Base-by-base conservation (phyloP, 139 green algal genomes). In the Picochlorum sp. region DNA sequence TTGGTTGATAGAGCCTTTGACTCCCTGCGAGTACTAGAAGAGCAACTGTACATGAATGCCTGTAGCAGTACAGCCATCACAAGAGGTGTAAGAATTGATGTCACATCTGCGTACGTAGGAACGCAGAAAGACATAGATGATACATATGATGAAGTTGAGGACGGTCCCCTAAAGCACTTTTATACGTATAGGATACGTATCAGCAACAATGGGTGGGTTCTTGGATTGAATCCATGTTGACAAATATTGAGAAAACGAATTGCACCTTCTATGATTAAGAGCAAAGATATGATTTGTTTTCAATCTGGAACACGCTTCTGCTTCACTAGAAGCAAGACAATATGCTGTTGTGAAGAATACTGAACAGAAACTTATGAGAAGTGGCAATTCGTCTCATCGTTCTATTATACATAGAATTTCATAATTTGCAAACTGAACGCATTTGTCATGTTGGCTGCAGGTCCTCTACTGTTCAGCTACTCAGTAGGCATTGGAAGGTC, bases 401-500 rank as follows among this genome's bases (percentile, higher is more conserved):
- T 50, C n/a, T 2, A 0, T 0, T n/a, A 12, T 35, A 13, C 16
- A 41, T 35, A n/a, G 25, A 16, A n/a, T n/a, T n/a, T n/a, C n/a
- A n/a, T n/a, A n/a, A n/a, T n/a, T n/a, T 39, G 13, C 2, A 45
- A 50, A 50, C 54, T 43, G 22, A n/a, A 6, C 16, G 18, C 9
- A 47, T 53, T 31, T 4, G 2, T 31, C 18, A 30, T 20, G 4
- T 32, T 12, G 45, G 18, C 6, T 41, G 63, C 55, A 75, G 67
- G 1, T 18, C n/a, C 0, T 13, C 65, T 47, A 64, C 53, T 3
- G 65, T 76, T 41, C 65, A 75, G 51, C 36, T 76, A 47, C 41
- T 60, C 26, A 47, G 49, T 16, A 50, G 69, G 65, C 69, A 76
- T 45, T 76, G 69, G 69, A 16, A 64, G 28, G 63, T 76, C 7